Evolutionary conservation across 495 filamentous ascomycete genomes (phyloP).

Genomic region (Xylaria longipes): DNA sequence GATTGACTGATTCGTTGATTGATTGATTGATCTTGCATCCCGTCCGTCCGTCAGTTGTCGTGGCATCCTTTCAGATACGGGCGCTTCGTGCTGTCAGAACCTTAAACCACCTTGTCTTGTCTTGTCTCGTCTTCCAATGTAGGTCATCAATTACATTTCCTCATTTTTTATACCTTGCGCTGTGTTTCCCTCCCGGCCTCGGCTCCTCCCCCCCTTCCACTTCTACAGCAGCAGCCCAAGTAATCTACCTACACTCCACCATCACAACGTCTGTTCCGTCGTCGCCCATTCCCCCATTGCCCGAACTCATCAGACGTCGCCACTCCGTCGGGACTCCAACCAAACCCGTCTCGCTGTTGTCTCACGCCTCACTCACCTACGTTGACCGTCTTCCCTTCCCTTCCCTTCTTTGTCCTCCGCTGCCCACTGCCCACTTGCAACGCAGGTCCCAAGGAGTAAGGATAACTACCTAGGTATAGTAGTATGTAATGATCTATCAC

Average conservation of each 20-base stretch:
- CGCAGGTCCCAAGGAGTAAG: constrained; percentile 15
- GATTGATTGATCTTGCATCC: background rate
- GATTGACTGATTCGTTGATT: constrained; percentile 18
- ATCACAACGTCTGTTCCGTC: background rate
- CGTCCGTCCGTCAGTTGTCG: background rate
- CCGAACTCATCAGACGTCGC: constrained; percentile 2
- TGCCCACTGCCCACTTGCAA: background rate
- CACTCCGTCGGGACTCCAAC: background rate
- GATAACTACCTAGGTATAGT: too few relatives aligned
- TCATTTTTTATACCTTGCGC: background rate
- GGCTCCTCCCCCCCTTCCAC: constrained; percentile 1
- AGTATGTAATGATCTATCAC: background rate
- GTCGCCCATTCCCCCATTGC: background rate
- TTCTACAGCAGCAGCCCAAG: background rate
- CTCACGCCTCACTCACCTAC: constrained; percentile 10
- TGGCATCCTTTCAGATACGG: constrained; percentile 11
- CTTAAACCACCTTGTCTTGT: constrained; percentile 6
- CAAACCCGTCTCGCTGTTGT: background rate
- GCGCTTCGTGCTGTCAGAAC: constrained; percentile 20
- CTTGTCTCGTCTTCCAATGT: constrained; percentile 5
- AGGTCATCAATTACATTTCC: constrained; percentile 4
- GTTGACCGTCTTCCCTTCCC: background rate
- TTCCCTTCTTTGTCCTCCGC: constrained; percentile 22
- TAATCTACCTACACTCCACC: background rate
- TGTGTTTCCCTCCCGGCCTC: constrained; percentile 18